phyloP scores from a whole-genome alignment of 495 filamentous ascomycete genomes.

The Wilcoxina mikolae region DNA sequence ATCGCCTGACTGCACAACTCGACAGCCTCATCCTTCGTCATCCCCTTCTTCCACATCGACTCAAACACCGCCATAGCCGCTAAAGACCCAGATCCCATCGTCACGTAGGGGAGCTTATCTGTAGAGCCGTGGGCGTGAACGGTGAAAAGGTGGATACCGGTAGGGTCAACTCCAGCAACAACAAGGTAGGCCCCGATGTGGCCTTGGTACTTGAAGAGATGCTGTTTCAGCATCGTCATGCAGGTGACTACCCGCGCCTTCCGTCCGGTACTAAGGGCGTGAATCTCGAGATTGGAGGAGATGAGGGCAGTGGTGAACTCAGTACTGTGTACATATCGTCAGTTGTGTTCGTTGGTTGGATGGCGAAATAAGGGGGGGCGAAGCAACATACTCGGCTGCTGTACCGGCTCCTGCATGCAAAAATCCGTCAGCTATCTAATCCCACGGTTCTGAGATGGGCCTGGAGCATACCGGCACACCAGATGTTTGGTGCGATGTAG shows the following conservation, averaged over 20 bases:
- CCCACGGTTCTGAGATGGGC: neutral
- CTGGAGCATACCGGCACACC: constrained; percentile 62
- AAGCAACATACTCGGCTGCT: constrained; percentile 94
- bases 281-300: constrained; percentile 94
- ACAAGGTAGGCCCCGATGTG: constrained; percentile 98
- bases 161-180: constrained; percentile 93
- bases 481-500: constrained; percentile 97
- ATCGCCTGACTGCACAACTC: constrained; percentile 76
- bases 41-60: constrained; percentile 72
- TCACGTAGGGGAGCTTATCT: constrained; percentile 98
- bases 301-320: constrained; percentile 98
- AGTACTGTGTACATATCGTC: constrained; percentile 35
- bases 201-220: constrained; percentile 95
- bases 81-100: constrained; percentile 91
- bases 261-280: constrained; percentile 85
- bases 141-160: constrained; percentile 89
- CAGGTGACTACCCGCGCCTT: constrained; percentile 94
- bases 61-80: constrained; percentile 98
- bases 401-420: constrained; percentile 54
- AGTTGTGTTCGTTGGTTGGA: neutral
- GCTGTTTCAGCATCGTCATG: constrained; percentile 99
- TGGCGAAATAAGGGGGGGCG: constrained; percentile 79
- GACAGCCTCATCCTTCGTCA: constrained; percentile 70
- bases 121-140: constrained; percentile 97
- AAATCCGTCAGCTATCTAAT: constrained; percentile 4